phyloP scores from a whole-genome alignment of 345 rosid genomes.

The Psidium guajava region DNA sequence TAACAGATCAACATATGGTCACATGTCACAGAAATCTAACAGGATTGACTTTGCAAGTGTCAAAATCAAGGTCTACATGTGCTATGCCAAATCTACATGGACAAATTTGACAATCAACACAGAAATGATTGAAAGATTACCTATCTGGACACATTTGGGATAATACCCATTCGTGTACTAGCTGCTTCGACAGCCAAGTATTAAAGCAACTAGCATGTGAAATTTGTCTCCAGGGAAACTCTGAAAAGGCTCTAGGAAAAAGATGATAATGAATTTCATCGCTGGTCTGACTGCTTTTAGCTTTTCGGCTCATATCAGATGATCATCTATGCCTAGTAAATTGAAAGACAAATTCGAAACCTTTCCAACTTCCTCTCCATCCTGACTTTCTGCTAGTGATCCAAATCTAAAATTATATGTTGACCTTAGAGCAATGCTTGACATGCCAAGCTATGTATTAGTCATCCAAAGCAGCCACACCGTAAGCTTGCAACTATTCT shows the following conservation, averaged over 20 bases:
- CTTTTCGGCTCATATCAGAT: background rate
- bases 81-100: background rate
- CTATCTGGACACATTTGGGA: background rate
- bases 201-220: background rate
- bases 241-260: background rate
- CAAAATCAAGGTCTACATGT: background rate
- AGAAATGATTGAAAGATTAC: background rate
- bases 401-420: background rate
- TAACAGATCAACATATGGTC: too few species aligned
- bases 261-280: background rate
- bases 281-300: background rate
- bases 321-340: background rate
- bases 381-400: background rate
- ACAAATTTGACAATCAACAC: background rate
- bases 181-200: background rate
- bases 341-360: background rate
- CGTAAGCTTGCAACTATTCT: background rate
- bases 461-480: background rate
- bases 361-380: background rate
- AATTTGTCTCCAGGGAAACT: background rate
- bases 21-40: background rate
- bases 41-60: background rate
- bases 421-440: background rate
- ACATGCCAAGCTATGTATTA: background rate
- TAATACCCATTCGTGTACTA: too few species aligned